Conservation (phyloP, 2,329 filamentous ascomycete species). For the Plectosphaerella plurivora region DNA sequence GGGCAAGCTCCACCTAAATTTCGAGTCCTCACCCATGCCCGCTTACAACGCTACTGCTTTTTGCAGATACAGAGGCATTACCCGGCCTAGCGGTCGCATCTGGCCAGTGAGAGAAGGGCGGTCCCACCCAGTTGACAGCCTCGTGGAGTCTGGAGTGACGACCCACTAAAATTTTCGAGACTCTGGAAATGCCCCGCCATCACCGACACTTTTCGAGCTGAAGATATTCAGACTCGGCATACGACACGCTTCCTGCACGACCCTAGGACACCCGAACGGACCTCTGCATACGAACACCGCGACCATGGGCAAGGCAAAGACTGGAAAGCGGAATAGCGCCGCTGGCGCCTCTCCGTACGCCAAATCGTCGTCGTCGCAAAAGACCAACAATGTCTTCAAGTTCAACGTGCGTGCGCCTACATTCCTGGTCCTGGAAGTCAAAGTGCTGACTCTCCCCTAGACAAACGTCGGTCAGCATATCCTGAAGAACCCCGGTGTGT, state of each 20-base stretch:
- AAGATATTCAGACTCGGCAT: too few species aligned
- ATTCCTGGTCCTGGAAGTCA: not conserved
- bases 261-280: not conserved
- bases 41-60: too few species aligned
- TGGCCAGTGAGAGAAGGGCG: too few species aligned
- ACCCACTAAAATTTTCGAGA: slow-evolving; percentile 13
- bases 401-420: slow-evolving; percentile 75
- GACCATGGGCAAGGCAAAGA: slow-evolving; percentile 49
- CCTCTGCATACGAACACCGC: not conserved
- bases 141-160: not conserved
- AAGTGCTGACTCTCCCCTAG: not conserved
- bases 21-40: not conserved
- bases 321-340: slow-evolving; percentile 47
- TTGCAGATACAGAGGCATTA: too few species aligned
- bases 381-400: slow-evolving; percentile 83
- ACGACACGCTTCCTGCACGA: too few species aligned
- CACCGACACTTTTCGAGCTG: slow-evolving; percentile 1
- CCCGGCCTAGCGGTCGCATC: too few species aligned
- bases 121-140: too few species aligned
- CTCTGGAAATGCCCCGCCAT: slow-evolving; percentile 5
- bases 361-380: slow-evolving; percentile 7
- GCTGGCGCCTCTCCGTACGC: slow-evolving; percentile 16
- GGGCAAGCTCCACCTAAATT: not conserved
- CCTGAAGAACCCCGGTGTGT: slow-evolving; percentile 84
- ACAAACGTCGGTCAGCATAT: slow-evolving; percentile 58